phyloP scores from a whole-genome alignment of 306 rosid species.

The Medicago lupulina region DNA sequence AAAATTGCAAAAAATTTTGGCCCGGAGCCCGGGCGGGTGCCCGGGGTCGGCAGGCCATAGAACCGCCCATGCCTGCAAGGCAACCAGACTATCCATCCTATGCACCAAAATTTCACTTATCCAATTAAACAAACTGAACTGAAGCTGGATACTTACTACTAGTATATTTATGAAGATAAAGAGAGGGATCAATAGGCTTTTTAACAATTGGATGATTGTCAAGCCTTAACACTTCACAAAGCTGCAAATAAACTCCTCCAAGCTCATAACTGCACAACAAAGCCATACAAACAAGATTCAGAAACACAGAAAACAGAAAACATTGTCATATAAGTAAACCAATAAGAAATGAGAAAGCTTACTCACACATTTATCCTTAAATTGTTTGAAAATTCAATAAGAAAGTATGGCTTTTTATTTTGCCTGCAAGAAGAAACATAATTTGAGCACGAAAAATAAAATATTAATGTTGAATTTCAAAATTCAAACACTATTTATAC shows the following conservation, averaged over 20 bases:
- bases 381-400: conserved; percentile 80
- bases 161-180: conserved; percentile 68
- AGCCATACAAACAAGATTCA: conserved; percentile 37
- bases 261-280: conserved; percentile 67
- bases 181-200: conserved; percentile 84
- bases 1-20: too few species aligned
- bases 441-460: conserved; percentile 35
- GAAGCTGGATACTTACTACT: conserved; percentile 57
- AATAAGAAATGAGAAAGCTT: conserved; percentile 28
- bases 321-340: conserved; percentile 10
- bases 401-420: conserved; percentile 73
- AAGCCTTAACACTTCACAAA: conserved; percentile 71
- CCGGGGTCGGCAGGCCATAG: too few species aligned
- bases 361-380: conserved; percentile 76
- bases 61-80: too few species aligned
- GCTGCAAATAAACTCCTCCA: conserved; percentile 86
- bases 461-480: conserved; percentile 19
- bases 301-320: conserved; percentile 26
- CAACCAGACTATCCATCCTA: conserved; percentile 1
- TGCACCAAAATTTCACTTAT: conserved; percentile 19
- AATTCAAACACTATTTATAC: background rate
- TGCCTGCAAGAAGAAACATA: conserved; percentile 54
- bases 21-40: too few species aligned
- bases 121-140: conserved; percentile 23
- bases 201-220: conserved; percentile 70